Evolutionary conservation across 1,139 yeast genomes (phyloP).

Genomic region (Citeromyces siamensis): DNA sequence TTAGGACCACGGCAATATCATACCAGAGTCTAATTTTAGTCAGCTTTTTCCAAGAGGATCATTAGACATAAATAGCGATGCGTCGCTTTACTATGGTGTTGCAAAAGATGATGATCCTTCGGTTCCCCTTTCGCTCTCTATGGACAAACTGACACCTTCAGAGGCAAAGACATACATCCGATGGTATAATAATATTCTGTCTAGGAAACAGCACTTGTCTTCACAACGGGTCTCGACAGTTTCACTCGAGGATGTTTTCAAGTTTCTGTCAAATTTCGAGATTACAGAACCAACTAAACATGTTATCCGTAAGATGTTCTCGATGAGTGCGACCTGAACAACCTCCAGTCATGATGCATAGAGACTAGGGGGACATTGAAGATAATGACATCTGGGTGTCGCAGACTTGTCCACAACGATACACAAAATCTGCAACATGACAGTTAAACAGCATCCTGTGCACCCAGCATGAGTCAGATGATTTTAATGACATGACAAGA

Average conservation of each 20-base stretch:
- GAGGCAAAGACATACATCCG: constrained; percentile 64
- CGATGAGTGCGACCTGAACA: constrained; percentile 24
- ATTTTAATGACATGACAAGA: too few relatives aligned
- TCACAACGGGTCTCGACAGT: constrained; percentile 29
- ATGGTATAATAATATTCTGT: constrained; percentile 64
- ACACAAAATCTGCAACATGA: too few relatives aligned
- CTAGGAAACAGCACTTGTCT: constrained; percentile 27
- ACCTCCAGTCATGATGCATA: too few relatives aligned
- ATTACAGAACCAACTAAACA: constrained; percentile 31
- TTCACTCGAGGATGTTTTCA: constrained; percentile 48
- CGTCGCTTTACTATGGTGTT: neutral
- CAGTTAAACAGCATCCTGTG: too few relatives aligned
- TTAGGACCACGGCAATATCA: too few relatives aligned
- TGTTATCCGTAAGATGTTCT: constrained; percentile 30
- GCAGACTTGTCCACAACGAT: too few relatives aligned
- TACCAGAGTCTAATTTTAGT: too few relatives aligned
- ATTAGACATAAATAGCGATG: too few relatives aligned
- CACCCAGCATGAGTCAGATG: too few relatives aligned
- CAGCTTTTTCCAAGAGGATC: too few relatives aligned
- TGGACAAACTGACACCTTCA: constrained; percentile 46
- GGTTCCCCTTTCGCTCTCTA: constrained; percentile 50
- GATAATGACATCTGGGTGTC: too few relatives aligned
- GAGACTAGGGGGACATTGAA: too few relatives aligned
- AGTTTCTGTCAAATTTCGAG: constrained; percentile 45
- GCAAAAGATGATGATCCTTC: constrained; percentile 12